These are phyloP conservation scores for Cladosporium sp. DNA, from an alignment of 2,329 filamentous ascomycete species.

Conservation along the genomic window DNA sequence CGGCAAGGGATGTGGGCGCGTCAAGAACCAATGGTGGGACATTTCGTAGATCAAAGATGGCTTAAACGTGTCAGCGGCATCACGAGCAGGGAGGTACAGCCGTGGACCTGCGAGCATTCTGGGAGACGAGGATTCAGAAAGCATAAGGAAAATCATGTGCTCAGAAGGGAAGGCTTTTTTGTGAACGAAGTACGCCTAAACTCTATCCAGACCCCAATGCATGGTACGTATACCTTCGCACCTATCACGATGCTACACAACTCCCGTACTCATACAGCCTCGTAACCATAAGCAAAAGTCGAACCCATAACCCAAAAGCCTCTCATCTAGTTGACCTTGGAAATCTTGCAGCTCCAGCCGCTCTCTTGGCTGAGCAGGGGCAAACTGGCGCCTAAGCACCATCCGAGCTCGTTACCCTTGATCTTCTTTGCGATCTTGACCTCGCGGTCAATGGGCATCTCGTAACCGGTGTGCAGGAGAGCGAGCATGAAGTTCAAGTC, in stretches of 20 bases:
- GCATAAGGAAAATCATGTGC: neutral
- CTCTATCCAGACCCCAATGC: neutral
- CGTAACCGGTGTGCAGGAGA: slow-evolving; percentile 90
- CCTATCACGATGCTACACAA: neutral
- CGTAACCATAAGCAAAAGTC: neutral
- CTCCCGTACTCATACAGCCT: neutral
- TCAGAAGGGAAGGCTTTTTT: neutral
- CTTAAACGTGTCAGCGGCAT: neutral
- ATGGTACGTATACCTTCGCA: neutral
- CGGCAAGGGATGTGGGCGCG: neutral
- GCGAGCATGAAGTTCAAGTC: slow-evolving; percentile 97
- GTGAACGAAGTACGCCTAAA: neutral
- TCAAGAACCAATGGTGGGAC: neutral
- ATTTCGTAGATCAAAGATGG: neutral
- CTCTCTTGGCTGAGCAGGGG: slow-evolving; percentile 35
- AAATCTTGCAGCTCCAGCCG: slow-evolving; percentile 31
- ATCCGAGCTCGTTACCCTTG: slow-evolving; percentile 92
- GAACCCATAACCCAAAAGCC: neutral
- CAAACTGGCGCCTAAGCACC: slow-evolving; percentile 88
- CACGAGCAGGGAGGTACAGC: neutral
- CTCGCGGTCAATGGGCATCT: slow-evolving; percentile 95
- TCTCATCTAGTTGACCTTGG: slow-evolving; percentile 19
- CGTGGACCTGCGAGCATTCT: neutral
- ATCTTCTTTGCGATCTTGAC: slow-evolving; percentile 99
- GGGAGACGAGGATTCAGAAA: neutral